Evolutionary conservation across 768 basidiomycete species (phyloP).

Genomic region (Rhodosporidiobolus odoratus): DNA sequence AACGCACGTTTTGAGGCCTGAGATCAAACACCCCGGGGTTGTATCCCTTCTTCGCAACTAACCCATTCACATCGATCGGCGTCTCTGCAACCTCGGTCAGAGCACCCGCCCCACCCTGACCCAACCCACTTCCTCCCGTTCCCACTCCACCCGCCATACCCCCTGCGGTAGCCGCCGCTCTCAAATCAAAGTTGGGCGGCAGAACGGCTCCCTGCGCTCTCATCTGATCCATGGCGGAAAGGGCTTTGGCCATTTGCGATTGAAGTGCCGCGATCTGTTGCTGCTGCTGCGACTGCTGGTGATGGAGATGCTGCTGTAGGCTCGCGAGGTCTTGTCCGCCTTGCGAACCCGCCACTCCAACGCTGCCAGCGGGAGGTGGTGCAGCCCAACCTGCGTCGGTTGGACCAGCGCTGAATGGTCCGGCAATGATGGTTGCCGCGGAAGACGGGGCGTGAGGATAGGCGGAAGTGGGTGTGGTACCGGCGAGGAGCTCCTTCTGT

Average conservation of each 20-base stretch:
- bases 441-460: background rate
- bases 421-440: background rate
- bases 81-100: constrained; percentile 47
- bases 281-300: constrained; percentile 18
- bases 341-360: too few species aligned
- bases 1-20: constrained; percentile 66
- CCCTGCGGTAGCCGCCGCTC: constrained; percentile 17
- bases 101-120: too few species aligned
- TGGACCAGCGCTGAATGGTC: constrained; percentile 17
- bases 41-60: constrained; percentile 82
- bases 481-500: constrained; percentile 34
- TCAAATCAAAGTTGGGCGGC: background rate
- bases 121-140: constrained; percentile 48
- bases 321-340: constrained; percentile 16
- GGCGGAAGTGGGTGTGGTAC: background rate
- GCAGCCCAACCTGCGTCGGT: too few species aligned
- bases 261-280: constrained; percentile 36
- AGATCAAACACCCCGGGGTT: constrained; percentile 80
- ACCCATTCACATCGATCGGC: constrained; percentile 76
- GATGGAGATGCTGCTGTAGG: constrained; percentile 29
- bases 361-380: background rate
- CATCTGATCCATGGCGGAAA: constrained; percentile 30
- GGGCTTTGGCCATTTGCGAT: constrained; percentile 37
- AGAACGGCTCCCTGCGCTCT: constrained; percentile 9
- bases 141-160: too few species aligned